A percentile compares a stretch with the other conserved stretches of the same genome.
Conservation (phyloP, 169 alveolate genomes). For the Cryptosporidium xiaoi region DNA sequence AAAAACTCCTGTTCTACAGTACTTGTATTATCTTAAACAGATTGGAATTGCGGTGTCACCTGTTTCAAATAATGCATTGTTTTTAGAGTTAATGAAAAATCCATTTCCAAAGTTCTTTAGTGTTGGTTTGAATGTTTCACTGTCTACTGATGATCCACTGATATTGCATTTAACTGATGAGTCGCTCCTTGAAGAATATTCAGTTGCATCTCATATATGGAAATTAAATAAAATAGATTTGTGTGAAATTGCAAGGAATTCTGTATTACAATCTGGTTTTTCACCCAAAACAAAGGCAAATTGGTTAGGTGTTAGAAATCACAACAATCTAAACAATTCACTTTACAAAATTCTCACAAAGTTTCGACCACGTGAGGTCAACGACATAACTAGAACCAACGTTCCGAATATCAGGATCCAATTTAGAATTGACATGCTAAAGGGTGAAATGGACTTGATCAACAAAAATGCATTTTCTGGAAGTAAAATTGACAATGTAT, state of each 20-base stretch:
- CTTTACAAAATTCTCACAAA: constrained; percentile 19
- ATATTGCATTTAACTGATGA: constrained; percentile 92
- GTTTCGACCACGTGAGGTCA: constrained; percentile 50
- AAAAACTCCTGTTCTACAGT: constrained; percentile 87
- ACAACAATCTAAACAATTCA: constrained; percentile 19
- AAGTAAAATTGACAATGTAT: constrained; percentile 34
- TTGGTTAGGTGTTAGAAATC: constrained; percentile 78
- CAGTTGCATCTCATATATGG: constrained; percentile 89
- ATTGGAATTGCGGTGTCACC: constrained; percentile 94
- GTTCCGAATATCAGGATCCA: constrained; percentile 75
- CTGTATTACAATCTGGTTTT: constrained; percentile 87
- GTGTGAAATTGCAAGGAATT: constrained; percentile 91
- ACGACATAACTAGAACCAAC: constrained; percentile 70
- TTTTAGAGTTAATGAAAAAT: constrained; percentile 81
- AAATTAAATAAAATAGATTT: constrained; percentile 88
- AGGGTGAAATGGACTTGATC: constrained; percentile 55
- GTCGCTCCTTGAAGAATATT: constrained; percentile 93
- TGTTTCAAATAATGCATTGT: constrained; percentile 90
- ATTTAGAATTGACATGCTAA: constrained; percentile 68
- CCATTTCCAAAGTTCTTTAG: constrained; percentile 89
- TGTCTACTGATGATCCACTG: constrained; percentile 94
- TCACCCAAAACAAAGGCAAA: constrained; percentile 70
- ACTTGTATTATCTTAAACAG: constrained; percentile 89
- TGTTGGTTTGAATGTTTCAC: constrained; percentile 91
- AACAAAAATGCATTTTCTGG: constrained; percentile 12